Base-by-base conservation (phyloP, 768 basidiomycete species). In the Trametes coccinea region DNA sequence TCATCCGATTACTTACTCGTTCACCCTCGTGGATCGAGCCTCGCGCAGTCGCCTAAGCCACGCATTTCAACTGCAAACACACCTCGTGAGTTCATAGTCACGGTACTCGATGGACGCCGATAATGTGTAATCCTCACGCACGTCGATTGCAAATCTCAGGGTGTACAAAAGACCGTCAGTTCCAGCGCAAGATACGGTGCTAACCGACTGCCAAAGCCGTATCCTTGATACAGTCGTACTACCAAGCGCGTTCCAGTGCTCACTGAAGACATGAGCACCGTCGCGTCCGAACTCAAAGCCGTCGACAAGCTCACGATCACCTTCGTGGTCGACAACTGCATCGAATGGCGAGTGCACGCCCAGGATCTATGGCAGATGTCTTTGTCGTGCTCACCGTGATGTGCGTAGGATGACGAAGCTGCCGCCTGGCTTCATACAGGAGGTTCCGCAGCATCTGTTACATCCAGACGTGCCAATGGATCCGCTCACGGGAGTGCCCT, bases 351-450 rank as follows among this genome's bases (percentile, higher is more conserved):
- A 17, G 58, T 39, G 4, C 17, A 2, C 8, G 17, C 31, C 16
- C 1, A 29, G 44, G 4, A 2, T 37, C 44, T 6, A 22, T 22
- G 22, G 34, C 29, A 4, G 10, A 29, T 37, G 34, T 37, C 34
- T 11, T 37, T 22, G n/a, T 5, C n/a, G 37, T 40, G 2, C 43
- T 17, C 27, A 22, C 4, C 27, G 16, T 5, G 6, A 41, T 44
- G 7, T 45, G 22, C 41, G 3, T 61, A 91, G 90, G 90, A 87
- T 93, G 82, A 88, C 88, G 10, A 85, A 84, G 70, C 74, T 93
- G 7, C 92, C 93, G 6, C 82, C 87, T 0, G 90, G 90, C 6
- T 93, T 93, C 72, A 81, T 78, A 0, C 88, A 87, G 68, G 92
- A 95, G 71, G 33, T 90, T 30, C 77, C 76, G 3, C 82, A 84